Evolutionary conservation across 768 basidiomycete species (phyloP), one percentile per base, ranked within the genome.

Genomic region (Dentipellis sp.): DNA sequence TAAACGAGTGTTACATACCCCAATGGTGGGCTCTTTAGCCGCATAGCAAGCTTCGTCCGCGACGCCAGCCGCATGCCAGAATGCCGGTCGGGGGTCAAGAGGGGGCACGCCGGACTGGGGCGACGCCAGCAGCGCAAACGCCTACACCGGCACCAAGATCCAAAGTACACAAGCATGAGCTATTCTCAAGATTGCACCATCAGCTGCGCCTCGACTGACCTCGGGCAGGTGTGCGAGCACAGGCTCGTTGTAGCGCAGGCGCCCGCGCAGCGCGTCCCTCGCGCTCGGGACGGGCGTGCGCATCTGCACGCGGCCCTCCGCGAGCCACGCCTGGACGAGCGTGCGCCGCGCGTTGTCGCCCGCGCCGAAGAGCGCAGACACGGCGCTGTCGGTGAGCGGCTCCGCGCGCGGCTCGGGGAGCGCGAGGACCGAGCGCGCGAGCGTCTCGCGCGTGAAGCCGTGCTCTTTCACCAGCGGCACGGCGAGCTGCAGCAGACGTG

Each of bases 401-500:
- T 77, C 71, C 1, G 75, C 21, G 62, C 82, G 83, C 1, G 75
- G 72, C 29, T 66, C 55, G 6, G 81, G 78, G 1, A 88, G 72
- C 1, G 72, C 66, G 4, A 87, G 74, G 7, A 78, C 87, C 19
- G 88, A 82, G 50, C 72, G 78, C 3, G 88, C 77, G 10, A 91
- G 75, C 0, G 87, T 76, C 29, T 81, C 74, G 17, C 89, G 80
- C 10, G 89, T 85, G 67, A 92, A 92, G 9, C 90, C 90, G 60
- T 88, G 78, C 6, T 76, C 75, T 55, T 65, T 67, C 48, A 92
- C 75, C 19, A 90, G 74, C 3, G 86, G 83, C 1, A 88, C 49
- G 0, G 90, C 81, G 29, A 79, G 74, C 59, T 78, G 75, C 17
- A 92, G 69, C 9, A 90, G 73, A 47, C 72, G 67, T 3, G 56